A percentile compares a stretch with the other conserved stretches of the same genome.
Evolutionary conservation across 2,329 filamentous ascomycete species (phyloP).

Genomic region (Grosmannia serpens): DNA sequence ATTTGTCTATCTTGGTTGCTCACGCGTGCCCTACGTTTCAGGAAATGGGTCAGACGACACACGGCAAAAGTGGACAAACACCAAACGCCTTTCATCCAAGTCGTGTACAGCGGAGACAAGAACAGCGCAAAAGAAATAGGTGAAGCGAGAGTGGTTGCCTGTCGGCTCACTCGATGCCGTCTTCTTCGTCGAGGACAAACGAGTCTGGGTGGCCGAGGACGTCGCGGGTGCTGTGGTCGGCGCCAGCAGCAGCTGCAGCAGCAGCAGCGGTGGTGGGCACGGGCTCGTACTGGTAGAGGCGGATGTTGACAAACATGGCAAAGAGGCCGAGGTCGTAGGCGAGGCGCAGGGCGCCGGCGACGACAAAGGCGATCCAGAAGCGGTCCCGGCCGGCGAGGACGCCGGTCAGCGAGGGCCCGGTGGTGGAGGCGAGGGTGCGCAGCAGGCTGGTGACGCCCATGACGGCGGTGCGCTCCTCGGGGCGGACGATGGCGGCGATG

Average conservation of each 20-base stretch:
- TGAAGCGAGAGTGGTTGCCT: not conserved
- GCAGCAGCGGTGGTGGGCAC: constrained; percentile 64
- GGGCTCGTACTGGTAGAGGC: constrained; percentile 33
- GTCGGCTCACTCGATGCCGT: not conserved
- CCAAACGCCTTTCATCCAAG: not conserved
- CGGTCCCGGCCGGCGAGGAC: constrained; percentile 36
- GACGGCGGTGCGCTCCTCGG: constrained; percentile 55
- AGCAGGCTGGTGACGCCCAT: constrained; percentile 56
- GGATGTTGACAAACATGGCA: constrained; percentile 47
- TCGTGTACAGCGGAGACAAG: not conserved
- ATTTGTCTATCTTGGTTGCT: no score
- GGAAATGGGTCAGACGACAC: no score
- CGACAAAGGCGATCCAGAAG: constrained; percentile 53
- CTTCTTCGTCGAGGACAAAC: constrained; percentile 10
- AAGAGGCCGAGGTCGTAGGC: constrained; percentile 48
- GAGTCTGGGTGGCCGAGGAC: constrained; percentile 8
- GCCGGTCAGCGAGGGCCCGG: constrained; percentile 44
- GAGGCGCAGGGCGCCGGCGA: constrained; percentile 39
- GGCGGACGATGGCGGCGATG: constrained; percentile 53
- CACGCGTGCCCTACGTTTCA: no score
- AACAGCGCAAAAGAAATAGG: not conserved
- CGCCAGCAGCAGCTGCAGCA: constrained; percentile 52
- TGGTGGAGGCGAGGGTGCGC: constrained; percentile 45
- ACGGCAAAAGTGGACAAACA: no score
- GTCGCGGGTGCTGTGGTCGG: constrained; percentile 20